These are phyloP conservation scores for Microsporum audouinii DNA, from an alignment of 2,329 filamentous ascomycete genomes.

Conservation along the genomic window DNA sequence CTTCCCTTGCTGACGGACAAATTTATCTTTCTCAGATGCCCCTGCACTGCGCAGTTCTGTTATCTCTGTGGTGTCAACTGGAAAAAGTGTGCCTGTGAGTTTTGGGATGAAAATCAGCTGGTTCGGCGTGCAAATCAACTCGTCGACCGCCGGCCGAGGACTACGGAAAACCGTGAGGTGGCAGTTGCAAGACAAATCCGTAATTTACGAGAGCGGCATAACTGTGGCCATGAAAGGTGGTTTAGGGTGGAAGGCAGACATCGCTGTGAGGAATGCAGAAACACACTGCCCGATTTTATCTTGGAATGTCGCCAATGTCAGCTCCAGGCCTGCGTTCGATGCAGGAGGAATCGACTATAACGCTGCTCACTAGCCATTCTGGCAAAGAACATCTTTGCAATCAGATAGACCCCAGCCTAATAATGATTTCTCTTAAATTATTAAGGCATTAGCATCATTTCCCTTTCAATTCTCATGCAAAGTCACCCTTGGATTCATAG, in stretches of 20 bases:
- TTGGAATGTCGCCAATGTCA: background rate
- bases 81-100: constrained; percentile 31
- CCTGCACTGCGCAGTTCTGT: constrained; percentile 41
- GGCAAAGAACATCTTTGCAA: too few relatives aligned
- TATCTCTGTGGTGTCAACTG: constrained; percentile 37
- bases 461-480: too few relatives aligned
- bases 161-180: background rate
- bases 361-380: too few relatives aligned
- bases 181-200: too few relatives aligned
- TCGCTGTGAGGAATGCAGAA: background rate
- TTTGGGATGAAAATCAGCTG: background rate
- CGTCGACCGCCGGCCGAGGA: background rate
- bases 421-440: too few relatives aligned
- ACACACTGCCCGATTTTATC: background rate
- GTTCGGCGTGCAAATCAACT: background rate
- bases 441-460: too few relatives aligned
- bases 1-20: background rate
- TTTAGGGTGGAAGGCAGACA: background rate
- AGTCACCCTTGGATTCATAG: too few relatives aligned
- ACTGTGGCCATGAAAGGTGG: background rate
- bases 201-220: background rate
- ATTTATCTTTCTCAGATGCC: constrained; percentile 29
- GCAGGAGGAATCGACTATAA: background rate
- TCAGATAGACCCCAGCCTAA: too few relatives aligned
- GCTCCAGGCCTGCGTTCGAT: background rate